These are phyloP conservation scores for Rhodomyrtus psidioides DNA, from an alignment of 441 rosid genomes.

Conservation along the genomic window DNA sequence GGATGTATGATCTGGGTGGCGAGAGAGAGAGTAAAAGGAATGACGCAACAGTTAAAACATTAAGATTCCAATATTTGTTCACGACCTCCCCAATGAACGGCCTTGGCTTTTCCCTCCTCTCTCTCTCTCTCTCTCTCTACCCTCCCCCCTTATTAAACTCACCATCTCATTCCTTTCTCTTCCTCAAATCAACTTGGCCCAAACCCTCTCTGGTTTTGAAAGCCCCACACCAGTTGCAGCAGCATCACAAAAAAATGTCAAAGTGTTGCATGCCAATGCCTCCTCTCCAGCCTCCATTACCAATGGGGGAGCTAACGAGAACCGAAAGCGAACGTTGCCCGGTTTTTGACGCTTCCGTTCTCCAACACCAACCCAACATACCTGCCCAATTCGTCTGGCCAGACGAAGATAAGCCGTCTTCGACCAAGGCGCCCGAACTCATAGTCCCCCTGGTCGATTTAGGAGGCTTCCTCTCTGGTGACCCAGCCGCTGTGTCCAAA, in stretches of 20 bases:
- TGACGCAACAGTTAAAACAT: constrained; percentile 1
- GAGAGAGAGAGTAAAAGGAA: background rate
- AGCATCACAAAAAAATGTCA: background rate
- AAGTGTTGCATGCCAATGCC: constrained; percentile 9
- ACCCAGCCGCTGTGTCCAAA: constrained; percentile 11
- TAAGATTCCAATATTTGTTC: background rate
- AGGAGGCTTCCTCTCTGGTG: constrained; percentile 30
- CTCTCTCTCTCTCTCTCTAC: background rate
- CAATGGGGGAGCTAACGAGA: background rate
- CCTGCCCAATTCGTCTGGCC: constrained; percentile 55
- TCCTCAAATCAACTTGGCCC: background rate
- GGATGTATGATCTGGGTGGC: background rate
- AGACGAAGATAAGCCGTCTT: constrained; percentile 38
- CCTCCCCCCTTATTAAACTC: background rate
- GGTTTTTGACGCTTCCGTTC: constrained; percentile 27
- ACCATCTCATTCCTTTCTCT: background rate
- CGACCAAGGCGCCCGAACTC: constrained; percentile 20
- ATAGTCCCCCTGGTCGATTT: constrained; percentile 37
- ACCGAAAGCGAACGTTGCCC: background rate
- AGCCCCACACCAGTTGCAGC: background rate
- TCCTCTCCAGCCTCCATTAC: background rate
- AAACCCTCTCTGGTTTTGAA: background rate
- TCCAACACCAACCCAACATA: constrained; percentile 23
- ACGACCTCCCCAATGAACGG: background rate
- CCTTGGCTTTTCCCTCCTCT: constrained; percentile 1